Base-by-base conservation (phyloP, 1,139 yeast species). In the Taphrina wiesneri region DNA sequence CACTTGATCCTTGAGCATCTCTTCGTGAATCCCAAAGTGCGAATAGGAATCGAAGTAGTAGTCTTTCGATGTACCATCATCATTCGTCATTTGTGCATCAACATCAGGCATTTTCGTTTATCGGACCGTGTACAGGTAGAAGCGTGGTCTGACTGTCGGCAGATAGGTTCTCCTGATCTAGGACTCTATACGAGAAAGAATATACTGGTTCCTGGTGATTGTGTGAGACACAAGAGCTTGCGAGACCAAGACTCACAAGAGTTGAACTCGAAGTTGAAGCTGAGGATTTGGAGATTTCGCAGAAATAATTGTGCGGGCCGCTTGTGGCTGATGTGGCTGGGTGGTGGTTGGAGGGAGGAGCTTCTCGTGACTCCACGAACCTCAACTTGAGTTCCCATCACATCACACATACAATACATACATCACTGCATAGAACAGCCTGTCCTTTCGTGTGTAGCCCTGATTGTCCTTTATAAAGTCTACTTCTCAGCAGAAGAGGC, bases 21-120 rank as follows among this genome's bases (percentile, higher is more conserved):
- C 85, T 73, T 82, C 85, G 73, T 82, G 85, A 72, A 82, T 82
- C 51, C 85, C 85, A 69, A 81, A 82, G 71, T 82, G 85, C 71
- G 82, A 85, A 71, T 82, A 82, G 26, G 85, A 82, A 32, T 83
- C 78, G 74, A 82, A 82, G 77, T 82, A 82, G 71, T 82, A 60
- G 57, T 60, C 64, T 41, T 60, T 60, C 41, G 64, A 84, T 15
- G 64, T 60, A 7, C 60, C 65, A 45, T 62, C 65, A 39, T 43
- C 60, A 34, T 49, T 60, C 25, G 56, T 52, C 59, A 54, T 54
- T 23, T 54, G 30, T 2, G 49, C 39, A 39, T 54, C 59, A 19
- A 36, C 30, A 11, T 54, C 41, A 21, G 49, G 49, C 59, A 54
- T 54, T 0, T 39, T n/a, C n/a, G n/a, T n/a, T n/a, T n/a, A n/a